Evolutionary conservation across 768 basidiomycete species (phyloP).

Genomic region (Mycena amicta): DNA sequence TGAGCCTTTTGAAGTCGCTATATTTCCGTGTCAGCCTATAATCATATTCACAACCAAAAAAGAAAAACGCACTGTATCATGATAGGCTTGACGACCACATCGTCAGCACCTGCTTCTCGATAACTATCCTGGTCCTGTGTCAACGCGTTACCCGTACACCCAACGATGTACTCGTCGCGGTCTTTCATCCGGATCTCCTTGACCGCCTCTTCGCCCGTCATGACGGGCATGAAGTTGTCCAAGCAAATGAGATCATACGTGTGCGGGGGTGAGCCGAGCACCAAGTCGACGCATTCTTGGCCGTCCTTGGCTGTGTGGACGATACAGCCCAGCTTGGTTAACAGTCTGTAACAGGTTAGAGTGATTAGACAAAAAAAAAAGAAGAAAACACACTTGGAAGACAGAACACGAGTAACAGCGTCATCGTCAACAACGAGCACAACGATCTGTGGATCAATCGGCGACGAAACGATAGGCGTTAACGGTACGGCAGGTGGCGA

Average conservation of each 20-base stretch:
- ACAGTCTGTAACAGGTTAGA: constrained; percentile 25
- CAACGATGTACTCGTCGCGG: constrained; percentile 38
- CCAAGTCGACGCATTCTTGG: constrained; percentile 35
- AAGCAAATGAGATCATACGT: constrained; percentile 38
- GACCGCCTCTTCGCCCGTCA: constrained; percentile 39
- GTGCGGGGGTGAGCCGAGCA: constrained; percentile 26
- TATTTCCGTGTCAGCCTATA: too few relatives aligned
- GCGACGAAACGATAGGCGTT: constrained; percentile 5
- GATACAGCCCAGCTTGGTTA: constrained; percentile 38
- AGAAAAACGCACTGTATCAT: constrained; percentile 22
- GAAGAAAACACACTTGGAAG: constrained; percentile 12
- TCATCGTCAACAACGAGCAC: constrained; percentile 40
- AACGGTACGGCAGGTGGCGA: constrained; percentile 5
- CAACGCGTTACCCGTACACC: constrained; percentile 24
- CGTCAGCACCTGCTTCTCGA: constrained; percentile 26
- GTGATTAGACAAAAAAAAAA: neutral
- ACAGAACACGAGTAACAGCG: constrained; percentile 33
- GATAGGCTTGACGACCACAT: constrained; percentile 27
- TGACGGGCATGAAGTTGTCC: constrained; percentile 39
- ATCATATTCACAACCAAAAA: too few relatives aligned
- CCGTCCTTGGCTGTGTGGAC: constrained; percentile 42
- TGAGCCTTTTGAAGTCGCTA: constrained; percentile 21
- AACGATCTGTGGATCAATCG: constrained; percentile 18
- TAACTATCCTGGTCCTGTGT: constrained; percentile 36
- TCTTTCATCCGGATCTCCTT: constrained; percentile 32